A percentile compares a stretch with the other conserved stretches of the same genome.
phyloP scores from a whole-genome alignment of 345 rosid species.

The Syzygium aqueum region DNA sequence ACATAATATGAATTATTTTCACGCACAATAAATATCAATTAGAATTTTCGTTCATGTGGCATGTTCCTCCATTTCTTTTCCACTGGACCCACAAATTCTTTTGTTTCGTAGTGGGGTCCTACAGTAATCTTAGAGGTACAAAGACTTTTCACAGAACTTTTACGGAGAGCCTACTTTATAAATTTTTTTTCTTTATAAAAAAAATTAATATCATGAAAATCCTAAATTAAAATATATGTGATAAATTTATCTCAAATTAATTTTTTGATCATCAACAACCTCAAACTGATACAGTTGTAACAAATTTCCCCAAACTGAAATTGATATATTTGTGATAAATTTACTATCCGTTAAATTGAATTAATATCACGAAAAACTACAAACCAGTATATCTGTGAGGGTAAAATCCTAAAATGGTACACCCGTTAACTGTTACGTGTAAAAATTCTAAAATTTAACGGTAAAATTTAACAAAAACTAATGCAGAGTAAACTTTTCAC shows the following conservation, averaged over 20 bases:
- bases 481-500: fast-evolving
- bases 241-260: not conserved
- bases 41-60: not conserved
- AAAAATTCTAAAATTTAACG: fast-evolving
- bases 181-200: no score
- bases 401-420: no score
- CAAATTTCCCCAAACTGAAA: no score
- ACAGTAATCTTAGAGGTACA: not conserved
- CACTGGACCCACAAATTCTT: not conserved
- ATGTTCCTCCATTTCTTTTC: not conserved
- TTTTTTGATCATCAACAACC: no score
- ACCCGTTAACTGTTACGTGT: fast-evolving
- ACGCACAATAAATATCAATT: not conserved
- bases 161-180: not conserved
- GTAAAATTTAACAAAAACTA: not conserved
- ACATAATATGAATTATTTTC: not conserved
- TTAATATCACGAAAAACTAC: not conserved
- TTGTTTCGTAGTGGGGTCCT: not conserved
- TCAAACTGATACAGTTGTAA: no score
- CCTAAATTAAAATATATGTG: not conserved
- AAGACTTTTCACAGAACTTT: not conserved
- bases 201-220: not conserved
- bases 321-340: no score
- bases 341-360: not conserved
- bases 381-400: no score